phyloP scores from a whole-genome alignment of 2,329 filamentous ascomycete species.

The Neopestalotiopsis sp. region DNA sequence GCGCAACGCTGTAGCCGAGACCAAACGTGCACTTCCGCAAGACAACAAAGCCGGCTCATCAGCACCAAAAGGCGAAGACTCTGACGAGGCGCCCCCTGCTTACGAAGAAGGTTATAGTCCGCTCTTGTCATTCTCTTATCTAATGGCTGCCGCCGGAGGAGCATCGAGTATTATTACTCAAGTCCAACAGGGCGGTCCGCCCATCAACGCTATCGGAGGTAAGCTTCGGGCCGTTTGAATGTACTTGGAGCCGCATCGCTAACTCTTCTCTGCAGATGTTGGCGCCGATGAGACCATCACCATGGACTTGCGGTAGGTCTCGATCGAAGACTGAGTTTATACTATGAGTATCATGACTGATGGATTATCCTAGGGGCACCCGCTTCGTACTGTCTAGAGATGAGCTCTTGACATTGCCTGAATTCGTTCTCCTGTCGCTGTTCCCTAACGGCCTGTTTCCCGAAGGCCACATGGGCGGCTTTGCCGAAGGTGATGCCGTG shows the following conservation, averaged over 20 bases:
- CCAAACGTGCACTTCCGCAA: constrained; percentile 81
- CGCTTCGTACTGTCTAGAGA: constrained; percentile 94
- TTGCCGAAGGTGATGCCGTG: constrained; percentile 91
- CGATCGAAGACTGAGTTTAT: not conserved
- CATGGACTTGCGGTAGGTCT: constrained; percentile 84
- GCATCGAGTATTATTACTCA: constrained; percentile 99
- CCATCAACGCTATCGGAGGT: constrained; percentile 90
- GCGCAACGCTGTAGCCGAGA: constrained; percentile 68
- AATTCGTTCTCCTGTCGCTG: constrained; percentile 96
- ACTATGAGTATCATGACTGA: not conserved
- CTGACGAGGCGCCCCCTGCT: constrained; percentile 87
- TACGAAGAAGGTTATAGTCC: constrained; percentile 96
- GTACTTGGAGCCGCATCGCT: constrained; percentile 18
- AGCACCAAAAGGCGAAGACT: constrained; percentile 74
- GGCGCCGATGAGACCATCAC: constrained; percentile 93
- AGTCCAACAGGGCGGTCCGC: constrained; percentile 91
- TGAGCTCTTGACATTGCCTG: constrained; percentile 91
- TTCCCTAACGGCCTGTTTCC: constrained; percentile 98
- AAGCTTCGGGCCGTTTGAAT: constrained; percentile 33
- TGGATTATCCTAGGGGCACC: constrained; percentile 69
- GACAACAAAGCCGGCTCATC: constrained; percentile 80
- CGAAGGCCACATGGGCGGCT: constrained; percentile 93
- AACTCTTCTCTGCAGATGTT: constrained; percentile 60
- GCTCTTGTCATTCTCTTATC: constrained; percentile 89
- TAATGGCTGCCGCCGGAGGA: constrained; percentile 97